Conservation (phyloP, 495 filamentous ascomycete genomes). For the Podospora comata region DNA sequence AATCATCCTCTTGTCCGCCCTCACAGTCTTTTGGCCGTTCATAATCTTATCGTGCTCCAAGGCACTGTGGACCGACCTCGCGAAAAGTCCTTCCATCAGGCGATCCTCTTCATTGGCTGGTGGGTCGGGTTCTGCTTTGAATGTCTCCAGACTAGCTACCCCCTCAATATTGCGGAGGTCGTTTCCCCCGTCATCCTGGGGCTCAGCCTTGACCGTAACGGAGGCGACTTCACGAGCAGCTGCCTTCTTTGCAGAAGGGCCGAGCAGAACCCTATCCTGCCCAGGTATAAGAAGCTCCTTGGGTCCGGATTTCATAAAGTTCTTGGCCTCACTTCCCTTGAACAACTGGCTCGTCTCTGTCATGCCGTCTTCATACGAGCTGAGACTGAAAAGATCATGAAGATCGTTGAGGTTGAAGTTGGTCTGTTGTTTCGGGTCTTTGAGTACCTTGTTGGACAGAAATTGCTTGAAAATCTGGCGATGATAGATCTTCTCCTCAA, state of each 20-base stretch:
- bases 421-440: conserved; percentile 84
- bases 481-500: conserved; percentile 99
- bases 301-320: conserved; percentile 39
- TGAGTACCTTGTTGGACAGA: conserved; percentile 87
- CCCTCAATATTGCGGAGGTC: conserved; percentile 38
- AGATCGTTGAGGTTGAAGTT: conserved; percentile 82
- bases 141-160: conserved; percentile 37
- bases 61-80: conserved; percentile 75
- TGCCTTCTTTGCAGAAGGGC: neutral
- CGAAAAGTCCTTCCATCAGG: conserved; percentile 83
- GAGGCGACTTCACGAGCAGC: neutral
- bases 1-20: conserved; percentile 67
- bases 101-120: conserved; percentile 53
- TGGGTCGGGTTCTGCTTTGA: conserved; percentile 20
- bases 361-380: conserved; percentile 59
- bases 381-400: conserved; percentile 85
- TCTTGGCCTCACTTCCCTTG: conserved; percentile 72
- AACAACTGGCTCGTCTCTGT: conserved; percentile 87
- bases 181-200: conserved; percentile 31
- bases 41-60: conserved; percentile 89
- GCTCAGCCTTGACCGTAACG: conserved; percentile 17
- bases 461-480: conserved; percentile 98
- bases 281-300: conserved; percentile 34
- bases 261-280: conserved; percentile 17
- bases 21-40: conserved; percentile 54